Percentiles rank a stretch among this genome's conserved stretches.
Conservation (phyloP, 192 early-diverging fungal species). For the Pilobolus umbonatus region DNA sequence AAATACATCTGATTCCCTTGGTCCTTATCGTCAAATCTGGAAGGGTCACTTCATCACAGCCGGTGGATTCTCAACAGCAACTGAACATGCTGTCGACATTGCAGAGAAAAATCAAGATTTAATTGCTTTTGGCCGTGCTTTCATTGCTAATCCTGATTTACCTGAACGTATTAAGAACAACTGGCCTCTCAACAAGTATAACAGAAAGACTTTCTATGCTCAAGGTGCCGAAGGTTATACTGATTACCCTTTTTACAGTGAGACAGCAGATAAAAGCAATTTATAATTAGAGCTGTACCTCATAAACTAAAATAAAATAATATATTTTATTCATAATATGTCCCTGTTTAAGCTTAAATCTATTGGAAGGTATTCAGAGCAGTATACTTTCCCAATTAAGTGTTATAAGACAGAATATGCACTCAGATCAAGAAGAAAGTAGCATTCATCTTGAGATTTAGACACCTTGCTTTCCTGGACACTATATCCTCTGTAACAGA, state of each 20-base stretch:
- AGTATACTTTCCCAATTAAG: no score
- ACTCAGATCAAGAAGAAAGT: no score
- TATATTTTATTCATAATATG: no score
- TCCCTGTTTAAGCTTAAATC: no score
- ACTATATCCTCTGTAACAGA: no score
- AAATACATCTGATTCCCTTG: constrained; percentile 32
- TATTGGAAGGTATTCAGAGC: no score
- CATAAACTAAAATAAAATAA: no score
- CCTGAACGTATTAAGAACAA: constrained; percentile 20
- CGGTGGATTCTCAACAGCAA: constrained; percentile 3
- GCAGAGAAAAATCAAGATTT: constrained; percentile 7
- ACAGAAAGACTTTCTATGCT: constrained; percentile 25
- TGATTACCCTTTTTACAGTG: constrained; percentile 25
- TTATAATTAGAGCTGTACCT: no score
- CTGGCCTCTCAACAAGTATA: constrained; percentile 15
- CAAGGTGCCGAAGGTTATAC: constrained; percentile 16
- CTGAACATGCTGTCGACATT: neutral
- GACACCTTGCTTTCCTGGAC: no score
- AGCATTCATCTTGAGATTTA: no score
- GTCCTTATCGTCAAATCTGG: constrained; percentile 18
- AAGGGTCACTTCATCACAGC: constrained; percentile 17
- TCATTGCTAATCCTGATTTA: constrained; percentile 36
- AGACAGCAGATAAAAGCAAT: no score
- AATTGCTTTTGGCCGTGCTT: constrained; percentile 28
- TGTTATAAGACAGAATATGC: no score